Evolutionary conservation across 352 stramenopile species (phyloP), one percentile per base, ranked within the genome.

Genomic region (Phytophthora boehmeriae): DNA sequence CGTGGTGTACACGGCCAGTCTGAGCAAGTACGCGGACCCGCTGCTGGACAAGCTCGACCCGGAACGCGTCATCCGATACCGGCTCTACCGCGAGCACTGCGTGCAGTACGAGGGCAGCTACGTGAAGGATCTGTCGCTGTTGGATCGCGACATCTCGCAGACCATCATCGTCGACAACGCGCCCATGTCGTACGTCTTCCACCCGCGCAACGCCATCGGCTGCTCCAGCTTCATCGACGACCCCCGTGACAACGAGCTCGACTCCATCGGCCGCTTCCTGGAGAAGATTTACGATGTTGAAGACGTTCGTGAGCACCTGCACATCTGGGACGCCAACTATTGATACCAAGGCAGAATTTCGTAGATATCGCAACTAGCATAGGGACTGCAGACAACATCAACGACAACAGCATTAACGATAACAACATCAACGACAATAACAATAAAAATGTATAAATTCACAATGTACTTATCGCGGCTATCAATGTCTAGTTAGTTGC

Each of bases 111-210:
- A 97, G 71, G 95, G 94, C 43, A 97, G 96, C 66, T 98, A 98
- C 70, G 92, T 98, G 30, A 99, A 99, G 76, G 97, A 99, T 66
- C 71, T 99, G 28, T 93, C 79, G 36, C 57, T 98, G 13, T 69
- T 99, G 13, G 92, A 97, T 59, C 80, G 96, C 30, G 78, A 98
- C 36, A 75, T 98, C 23, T 80, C 75, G 34, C 88, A 97, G 63
- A 85, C 83, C 22, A 98, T 99, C 63, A 98, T 99, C 68, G 97
- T 99, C 57, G 97, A 99, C 77, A 99, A 99, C 75, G 98, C 93
- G 52, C 96, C 97, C n/a, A 95, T 92, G 72, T 97, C 91, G 14
- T 99, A 98, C 71, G 78, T 98, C 42, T 99, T 99, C 71, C 97
- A 99, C 70, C 96, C 97, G 14, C 68, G 69, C 54, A 89, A 88